Evolutionary conservation across 257 asterid genomes (phyloP).

Genomic region (Anisodus tanguticus): DNA sequence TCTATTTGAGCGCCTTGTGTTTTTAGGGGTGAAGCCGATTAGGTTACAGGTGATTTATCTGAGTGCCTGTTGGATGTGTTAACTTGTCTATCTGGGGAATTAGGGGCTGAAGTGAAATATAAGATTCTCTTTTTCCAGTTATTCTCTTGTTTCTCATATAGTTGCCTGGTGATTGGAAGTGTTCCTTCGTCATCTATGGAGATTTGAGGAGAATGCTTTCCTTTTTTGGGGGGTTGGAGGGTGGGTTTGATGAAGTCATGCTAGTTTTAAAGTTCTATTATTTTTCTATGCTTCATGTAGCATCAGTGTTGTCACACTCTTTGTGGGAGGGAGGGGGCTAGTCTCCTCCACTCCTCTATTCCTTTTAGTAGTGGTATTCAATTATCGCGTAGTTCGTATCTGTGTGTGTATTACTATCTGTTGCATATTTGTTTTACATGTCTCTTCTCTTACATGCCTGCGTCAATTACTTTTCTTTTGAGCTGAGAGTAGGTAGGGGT

Average conservation of each 20-base stretch:
- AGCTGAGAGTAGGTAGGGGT: no score
- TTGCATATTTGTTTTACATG: no score
- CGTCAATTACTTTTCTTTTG: no score
- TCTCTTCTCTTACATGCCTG: no score
- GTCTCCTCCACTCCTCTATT: no score
- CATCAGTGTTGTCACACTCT: background rate
- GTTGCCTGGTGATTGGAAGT: background rate
- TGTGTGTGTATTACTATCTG: no score
- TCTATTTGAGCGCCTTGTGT: constrained; percentile 94
- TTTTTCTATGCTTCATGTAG: constrained; percentile 12
- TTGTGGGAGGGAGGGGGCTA: no score
- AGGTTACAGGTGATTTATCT: constrained; percentile 81
- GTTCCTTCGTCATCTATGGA: background rate
- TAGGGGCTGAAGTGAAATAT: background rate
- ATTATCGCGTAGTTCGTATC: no score
- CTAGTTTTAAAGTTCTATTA: background rate
- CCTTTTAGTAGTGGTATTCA: no score
- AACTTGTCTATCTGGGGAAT: no score
- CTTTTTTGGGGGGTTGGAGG: background rate
- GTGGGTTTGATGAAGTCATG: background rate
- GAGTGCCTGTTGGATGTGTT: constrained; percentile 20
- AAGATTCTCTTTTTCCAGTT: background rate
- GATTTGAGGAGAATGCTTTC: background rate
- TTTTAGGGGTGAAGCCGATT: constrained; percentile 96
- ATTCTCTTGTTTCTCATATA: constrained; percentile 4